Conservation (phyloP, 2,329 filamentous ascomycete species). For the Trichoderma oligosporum region DNA sequence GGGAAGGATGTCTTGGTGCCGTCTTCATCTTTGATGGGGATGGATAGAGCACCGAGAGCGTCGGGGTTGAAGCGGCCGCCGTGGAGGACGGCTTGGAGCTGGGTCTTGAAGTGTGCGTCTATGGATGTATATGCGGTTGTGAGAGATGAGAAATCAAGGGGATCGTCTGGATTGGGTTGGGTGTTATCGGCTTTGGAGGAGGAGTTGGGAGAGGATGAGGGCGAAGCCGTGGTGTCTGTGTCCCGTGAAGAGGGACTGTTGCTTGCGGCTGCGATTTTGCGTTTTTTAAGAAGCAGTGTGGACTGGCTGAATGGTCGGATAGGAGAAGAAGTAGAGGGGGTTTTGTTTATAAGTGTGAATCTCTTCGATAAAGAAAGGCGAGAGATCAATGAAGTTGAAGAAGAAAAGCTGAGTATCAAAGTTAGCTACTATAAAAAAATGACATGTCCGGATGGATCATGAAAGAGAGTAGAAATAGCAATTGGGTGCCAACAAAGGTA, state of each 20-base stretch:
- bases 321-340: neutral
- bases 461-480: neutral
- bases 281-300: constrained; percentile 36
- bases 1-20: constrained; percentile 37
- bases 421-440: constrained; percentile 1
- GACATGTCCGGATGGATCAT: too few species aligned
- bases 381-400: neutral
- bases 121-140: constrained; percentile 40
- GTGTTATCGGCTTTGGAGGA: constrained; percentile 23
- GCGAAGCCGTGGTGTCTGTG: constrained; percentile 7
- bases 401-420: neutral
- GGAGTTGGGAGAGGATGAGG: constrained; percentile 23
- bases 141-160: constrained; percentile 49
- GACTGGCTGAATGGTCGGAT: constrained; percentile 33
- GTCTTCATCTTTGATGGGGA: constrained; percentile 34
- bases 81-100: constrained; percentile 39
- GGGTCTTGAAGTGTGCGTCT: constrained; percentile 42
- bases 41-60: constrained; percentile 43
- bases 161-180: constrained; percentile 40
- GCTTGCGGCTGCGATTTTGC: constrained; percentile 33
- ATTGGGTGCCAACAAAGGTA: neutral
- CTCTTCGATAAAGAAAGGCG: neutral
- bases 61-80: constrained; percentile 53
- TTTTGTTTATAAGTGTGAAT: neutral
- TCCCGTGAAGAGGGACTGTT: constrained; percentile 28